Percentiles rank a stretch among this genome's conserved stretches.
Evolutionary conservation across 352 stramenopile species (phyloP).

Genomic region (Blastocystis sp.): DNA sequence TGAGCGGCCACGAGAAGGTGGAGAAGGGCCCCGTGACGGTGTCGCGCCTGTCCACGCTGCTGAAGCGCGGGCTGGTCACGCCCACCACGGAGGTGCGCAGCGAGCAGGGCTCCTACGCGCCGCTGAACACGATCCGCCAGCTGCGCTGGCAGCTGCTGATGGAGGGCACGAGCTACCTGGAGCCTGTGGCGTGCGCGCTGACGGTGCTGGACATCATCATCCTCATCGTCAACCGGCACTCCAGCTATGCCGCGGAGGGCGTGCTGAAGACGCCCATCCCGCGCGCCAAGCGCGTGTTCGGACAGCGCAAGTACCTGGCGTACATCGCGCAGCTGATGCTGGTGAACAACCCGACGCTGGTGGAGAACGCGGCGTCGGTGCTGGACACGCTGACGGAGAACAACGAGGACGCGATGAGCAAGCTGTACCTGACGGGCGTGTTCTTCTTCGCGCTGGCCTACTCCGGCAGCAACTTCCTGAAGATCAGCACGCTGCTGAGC

Average conservation of each 20-base stretch:
- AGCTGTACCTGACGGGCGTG: constrained; percentile 77
- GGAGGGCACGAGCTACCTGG: constrained; percentile 50
- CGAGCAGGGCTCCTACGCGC: constrained; percentile 75
- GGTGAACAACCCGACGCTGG: constrained; percentile 74
- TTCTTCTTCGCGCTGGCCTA: constrained; percentile 77
- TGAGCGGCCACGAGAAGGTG: constrained; percentile 67
- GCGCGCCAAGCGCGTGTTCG: constrained; percentile 74
- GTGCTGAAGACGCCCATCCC: constrained; percentile 77
- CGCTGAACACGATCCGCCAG: constrained; percentile 75
- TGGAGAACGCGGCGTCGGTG: constrained; percentile 73
- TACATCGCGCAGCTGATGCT: constrained; percentile 75
- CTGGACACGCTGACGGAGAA: constrained; percentile 74
- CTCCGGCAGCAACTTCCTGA: constrained; percentile 75
- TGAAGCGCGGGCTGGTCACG: constrained; percentile 61
- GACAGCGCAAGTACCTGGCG: constrained; percentile 70
- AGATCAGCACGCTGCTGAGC: constrained; percentile 74
- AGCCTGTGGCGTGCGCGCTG: constrained; percentile 73
- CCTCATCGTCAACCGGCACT: constrained; percentile 74
- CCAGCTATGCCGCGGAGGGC: constrained; percentile 74
- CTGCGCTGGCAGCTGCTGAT: constrained; percentile 75
- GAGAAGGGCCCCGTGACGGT: constrained; percentile 71
- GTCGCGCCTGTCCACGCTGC: constrained; percentile 24
- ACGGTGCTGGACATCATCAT: constrained; percentile 74
- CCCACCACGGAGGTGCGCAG: constrained; percentile 72
- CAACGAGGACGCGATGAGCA: constrained; percentile 75